A percentile compares a stretch with the other conserved stretches of the same genome.
Evolutionary conservation across 345 rosid species (phyloP).

Genomic region (Punica granatum): DNA sequence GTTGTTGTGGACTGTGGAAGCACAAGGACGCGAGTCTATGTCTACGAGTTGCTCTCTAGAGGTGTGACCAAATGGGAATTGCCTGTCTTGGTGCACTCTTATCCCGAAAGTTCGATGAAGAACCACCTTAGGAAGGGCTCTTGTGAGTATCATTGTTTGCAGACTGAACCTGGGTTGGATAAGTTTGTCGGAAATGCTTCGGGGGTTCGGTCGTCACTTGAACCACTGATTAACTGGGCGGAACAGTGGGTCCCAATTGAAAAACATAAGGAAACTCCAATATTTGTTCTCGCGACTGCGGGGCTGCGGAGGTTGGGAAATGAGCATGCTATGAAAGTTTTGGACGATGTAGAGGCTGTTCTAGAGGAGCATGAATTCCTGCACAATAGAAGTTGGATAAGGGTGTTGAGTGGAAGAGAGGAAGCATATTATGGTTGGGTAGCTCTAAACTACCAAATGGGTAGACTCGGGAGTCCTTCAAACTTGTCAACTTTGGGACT

Average conservation of each 20-base stretch:
- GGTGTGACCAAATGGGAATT: constrained; percentile 12
- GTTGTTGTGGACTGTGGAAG: constrained; percentile 65
- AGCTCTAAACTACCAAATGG: constrained; percentile 49
- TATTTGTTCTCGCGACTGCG: constrained; percentile 57
- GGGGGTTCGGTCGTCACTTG: constrained; percentile 36
- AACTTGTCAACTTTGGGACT: constrained; percentile 35
- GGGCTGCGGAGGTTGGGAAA: constrained; percentile 38
- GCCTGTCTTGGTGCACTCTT: constrained; percentile 37
- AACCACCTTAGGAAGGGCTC: constrained; percentile 14
- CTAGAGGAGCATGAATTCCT: constrained; percentile 31
- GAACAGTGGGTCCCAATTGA: constrained; percentile 38
- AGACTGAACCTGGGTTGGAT: constrained; percentile 57
- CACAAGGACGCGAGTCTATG: constrained; percentile 54
- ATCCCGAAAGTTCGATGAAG: constrained; percentile 26
- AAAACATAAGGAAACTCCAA: constrained; percentile 37
- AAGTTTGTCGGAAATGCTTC: constrained; percentile 40
- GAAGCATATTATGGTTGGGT: constrained; percentile 69
- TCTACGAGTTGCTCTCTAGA: constrained; percentile 35
- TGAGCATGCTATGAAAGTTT: constrained; percentile 29
- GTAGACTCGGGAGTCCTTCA: constrained; percentile 29
- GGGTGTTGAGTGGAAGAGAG: constrained; percentile 51
- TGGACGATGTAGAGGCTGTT: constrained; percentile 36
- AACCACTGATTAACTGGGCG: constrained; percentile 37
- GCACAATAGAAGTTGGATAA: constrained; percentile 32
- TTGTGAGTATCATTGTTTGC: constrained; percentile 57